These are phyloP conservation scores for Kazachstania martiniae DNA, from an alignment of 805 yeast genomes.

Conservation along the genomic window DNA sequence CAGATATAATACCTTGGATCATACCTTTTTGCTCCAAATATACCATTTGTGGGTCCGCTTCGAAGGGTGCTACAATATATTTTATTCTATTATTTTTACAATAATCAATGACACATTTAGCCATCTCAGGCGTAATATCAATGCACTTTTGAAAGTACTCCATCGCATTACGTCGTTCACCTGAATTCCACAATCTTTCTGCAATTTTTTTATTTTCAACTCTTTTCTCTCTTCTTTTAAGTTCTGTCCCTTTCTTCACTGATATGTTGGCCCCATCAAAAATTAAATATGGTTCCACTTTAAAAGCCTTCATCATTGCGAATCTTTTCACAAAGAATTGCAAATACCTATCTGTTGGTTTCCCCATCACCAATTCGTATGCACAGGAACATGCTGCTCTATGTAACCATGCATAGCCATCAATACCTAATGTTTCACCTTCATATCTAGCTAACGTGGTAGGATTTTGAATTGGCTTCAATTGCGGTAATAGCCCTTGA, in stretches of 20 bases:
- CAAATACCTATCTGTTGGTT: constrained; percentile 63
- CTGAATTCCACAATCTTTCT: constrained; percentile 36
- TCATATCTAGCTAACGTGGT: constrained; percentile 47
- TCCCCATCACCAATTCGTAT: constrained; percentile 60
- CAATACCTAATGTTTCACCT: constrained; percentile 82
- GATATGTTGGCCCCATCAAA: constrained; percentile 89
- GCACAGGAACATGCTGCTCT: constrained; percentile 77
- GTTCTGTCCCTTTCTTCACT: constrained; percentile 64
- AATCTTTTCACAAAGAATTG: constrained; percentile 59
- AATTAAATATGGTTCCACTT: constrained; percentile 75
- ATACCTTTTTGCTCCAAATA: constrained; percentile 64
- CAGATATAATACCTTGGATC: constrained; percentile 82
- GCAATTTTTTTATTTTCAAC: constrained; percentile 50
- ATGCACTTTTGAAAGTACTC: constrained; percentile 68
- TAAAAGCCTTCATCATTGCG: constrained; percentile 50
- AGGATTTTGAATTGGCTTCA: constrained; percentile 61
- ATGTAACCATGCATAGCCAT: constrained; percentile 95
- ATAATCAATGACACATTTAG: constrained; percentile 68
- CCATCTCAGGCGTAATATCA: constrained; percentile 85
- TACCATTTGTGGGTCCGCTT: constrained; percentile 96
- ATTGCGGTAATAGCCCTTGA: constrained; percentile 65
- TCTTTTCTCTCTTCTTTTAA: constrained; percentile 48
- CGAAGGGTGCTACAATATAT: constrained; percentile 93
- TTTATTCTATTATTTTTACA: constrained; percentile 46
- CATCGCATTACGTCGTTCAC: constrained; percentile 51